Conservation (phyloP, 1,284 basidiomycete species). For the Thecaphora frezii region DNA sequence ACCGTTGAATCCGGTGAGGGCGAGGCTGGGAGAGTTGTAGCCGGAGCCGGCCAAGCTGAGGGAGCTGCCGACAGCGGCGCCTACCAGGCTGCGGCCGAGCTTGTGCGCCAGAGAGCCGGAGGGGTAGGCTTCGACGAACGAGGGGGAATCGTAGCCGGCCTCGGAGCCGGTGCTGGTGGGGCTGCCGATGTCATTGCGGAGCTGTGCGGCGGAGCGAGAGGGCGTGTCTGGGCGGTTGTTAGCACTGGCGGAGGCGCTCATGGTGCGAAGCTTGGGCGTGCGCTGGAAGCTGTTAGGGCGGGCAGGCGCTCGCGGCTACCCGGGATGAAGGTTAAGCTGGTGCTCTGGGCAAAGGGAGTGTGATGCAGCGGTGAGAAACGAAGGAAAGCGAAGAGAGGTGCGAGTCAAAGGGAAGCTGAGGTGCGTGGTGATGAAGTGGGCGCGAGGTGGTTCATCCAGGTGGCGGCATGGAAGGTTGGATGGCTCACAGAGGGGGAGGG, state of each 20-base stretch:
- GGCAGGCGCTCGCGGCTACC: too few relatives aligned
- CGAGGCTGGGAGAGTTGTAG: constrained; percentile 19
- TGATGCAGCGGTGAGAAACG: too few relatives aligned
- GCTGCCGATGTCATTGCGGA: constrained; percentile 24
- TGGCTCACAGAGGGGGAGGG: too few relatives aligned
- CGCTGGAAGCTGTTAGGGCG: too few relatives aligned
- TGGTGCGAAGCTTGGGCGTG: too few relatives aligned
- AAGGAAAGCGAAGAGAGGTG: too few relatives aligned
- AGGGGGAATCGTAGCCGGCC: not conserved
- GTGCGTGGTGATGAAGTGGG: too few relatives aligned
- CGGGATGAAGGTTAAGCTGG: too few relatives aligned
- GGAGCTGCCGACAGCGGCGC: constrained; percentile 15
- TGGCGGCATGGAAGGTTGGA: too few relatives aligned
- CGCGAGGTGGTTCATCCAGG: too few relatives aligned
- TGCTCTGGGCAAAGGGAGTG: too few relatives aligned
- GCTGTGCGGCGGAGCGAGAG: not conserved
- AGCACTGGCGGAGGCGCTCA: not conserved
- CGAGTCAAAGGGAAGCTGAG: too few relatives aligned
- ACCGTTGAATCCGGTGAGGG: constrained; percentile 41
- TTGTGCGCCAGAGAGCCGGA: constrained; percentile 25
- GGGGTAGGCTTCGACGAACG: constrained; percentile 14
- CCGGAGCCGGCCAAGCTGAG: constrained; percentile 26
- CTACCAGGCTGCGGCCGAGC: constrained; percentile 22
- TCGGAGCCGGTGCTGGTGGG: constrained; percentile 29
- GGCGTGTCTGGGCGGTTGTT: not conserved